phyloP scores from a whole-genome alignment of 257 asterid species.

The Datura wrightii region DNA sequence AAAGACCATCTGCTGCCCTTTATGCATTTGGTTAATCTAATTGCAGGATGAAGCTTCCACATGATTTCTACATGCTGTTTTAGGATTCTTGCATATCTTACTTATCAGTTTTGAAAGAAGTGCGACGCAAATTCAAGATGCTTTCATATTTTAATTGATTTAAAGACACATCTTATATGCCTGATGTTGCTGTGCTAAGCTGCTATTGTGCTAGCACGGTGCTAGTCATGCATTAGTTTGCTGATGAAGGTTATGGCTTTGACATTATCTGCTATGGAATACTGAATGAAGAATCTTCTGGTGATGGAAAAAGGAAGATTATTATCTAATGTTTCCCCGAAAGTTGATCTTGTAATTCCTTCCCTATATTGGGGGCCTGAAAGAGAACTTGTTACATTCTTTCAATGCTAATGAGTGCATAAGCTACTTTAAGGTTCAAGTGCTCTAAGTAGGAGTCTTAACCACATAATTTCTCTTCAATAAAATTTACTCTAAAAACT shows the following conservation, averaged over 20 bases:
- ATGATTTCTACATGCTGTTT: not conserved
- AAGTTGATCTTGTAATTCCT: not conserved
- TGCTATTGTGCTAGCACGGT: not conserved
- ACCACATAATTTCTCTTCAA: not conserved
- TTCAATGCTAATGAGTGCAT: not conserved
- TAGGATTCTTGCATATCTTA: not conserved
- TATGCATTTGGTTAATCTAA: not conserved
- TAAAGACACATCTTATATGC: not conserved
- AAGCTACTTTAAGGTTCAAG: not conserved
- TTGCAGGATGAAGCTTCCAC: not conserved
- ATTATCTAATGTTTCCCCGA: not conserved
- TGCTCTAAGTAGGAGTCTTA: not conserved
- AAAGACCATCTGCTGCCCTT: not conserved
- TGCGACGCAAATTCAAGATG: not conserved
- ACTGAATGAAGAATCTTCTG: conserved; percentile 23
- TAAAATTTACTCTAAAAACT: conserved; percentile 14
- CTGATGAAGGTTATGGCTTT: not conserved
- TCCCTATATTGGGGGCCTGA: not conserved
- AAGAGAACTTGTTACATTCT: not conserved
- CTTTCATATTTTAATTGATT: not conserved
- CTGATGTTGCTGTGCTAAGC: not conserved
- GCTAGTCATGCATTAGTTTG: conserved; percentile 8
- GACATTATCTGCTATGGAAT: conserved; percentile 4
- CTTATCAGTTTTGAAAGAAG: not conserved
- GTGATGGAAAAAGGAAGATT: conserved; percentile 9